phyloP scores from a whole-genome alignment of 768 basidiomycete genomes.

The Hysterangium stoloniferum region DNA sequence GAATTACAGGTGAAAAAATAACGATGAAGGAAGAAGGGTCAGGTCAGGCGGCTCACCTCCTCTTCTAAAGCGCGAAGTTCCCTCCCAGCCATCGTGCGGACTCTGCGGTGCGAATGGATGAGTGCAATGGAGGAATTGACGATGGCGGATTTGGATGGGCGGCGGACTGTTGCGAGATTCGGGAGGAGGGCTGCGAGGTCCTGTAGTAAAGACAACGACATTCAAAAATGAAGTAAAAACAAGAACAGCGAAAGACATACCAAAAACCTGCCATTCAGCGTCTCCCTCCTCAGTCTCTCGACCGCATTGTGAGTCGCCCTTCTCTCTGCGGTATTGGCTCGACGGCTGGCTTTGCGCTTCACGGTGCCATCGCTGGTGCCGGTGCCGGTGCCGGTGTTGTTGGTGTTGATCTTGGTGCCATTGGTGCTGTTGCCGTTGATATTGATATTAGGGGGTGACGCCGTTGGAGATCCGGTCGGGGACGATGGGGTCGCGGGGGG shows the following conservation, averaged over 20 bases:
- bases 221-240: slow-evolving; percentile 16
- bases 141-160: slow-evolving; percentile 94
- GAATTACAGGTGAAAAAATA: neutral
- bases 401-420: slow-evolving; percentile 7
- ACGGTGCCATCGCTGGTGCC: slow-evolving; percentile 24
- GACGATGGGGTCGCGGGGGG: slow-evolving; percentile 18
- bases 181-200: slow-evolving; percentile 89
- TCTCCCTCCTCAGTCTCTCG: slow-evolving; percentile 88
- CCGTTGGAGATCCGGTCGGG: neutral
- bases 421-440: neutral
- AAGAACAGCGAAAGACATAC: slow-evolving; percentile 33
- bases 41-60: neutral
- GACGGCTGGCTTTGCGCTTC: slow-evolving; percentile 77
- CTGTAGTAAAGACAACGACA: slow-evolving; percentile 29
- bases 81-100: slow-evolving; percentile 71
- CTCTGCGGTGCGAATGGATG: slow-evolving; percentile 73
- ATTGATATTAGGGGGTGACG: neutral
- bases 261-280: slow-evolving; percentile 86
- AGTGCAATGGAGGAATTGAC: slow-evolving; percentile 94
- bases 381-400: slow-evolving; percentile 10
- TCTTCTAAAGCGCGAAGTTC: slow-evolving; percentile 49
- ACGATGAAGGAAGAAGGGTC: neutral
- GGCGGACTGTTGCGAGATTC: slow-evolving; percentile 81
- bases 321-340: slow-evolving; percentile 95
- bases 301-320: slow-evolving; percentile 96